These are phyloP conservation scores for Lepidopterella palustris DNA, from an alignment of 495 filamentous ascomycete genomes.

Conservation along the genomic window DNA sequence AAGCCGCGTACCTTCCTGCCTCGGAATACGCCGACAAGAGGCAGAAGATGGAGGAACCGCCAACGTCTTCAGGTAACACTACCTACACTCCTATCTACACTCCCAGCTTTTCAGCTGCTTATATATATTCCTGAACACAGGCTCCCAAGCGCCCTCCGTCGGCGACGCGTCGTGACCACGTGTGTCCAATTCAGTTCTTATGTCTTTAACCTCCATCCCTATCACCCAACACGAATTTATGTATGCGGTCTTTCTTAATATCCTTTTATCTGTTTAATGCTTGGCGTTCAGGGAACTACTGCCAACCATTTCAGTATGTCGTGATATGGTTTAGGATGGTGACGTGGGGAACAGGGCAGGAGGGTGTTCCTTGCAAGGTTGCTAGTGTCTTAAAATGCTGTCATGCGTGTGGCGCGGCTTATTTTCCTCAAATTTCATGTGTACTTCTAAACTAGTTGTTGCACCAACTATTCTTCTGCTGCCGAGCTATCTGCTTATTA, in stretches of 20 bases:
- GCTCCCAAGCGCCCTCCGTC: too few relatives aligned
- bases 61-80: slow-evolving; percentile 11
- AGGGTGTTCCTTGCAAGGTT: background rate
- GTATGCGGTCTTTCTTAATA: background rate
- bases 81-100: background rate
- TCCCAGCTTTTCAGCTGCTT: too few relatives aligned
- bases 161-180: too few relatives aligned
- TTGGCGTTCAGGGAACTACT: background rate
- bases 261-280: background rate
- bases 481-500: background rate
- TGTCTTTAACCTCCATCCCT: too few relatives aligned
- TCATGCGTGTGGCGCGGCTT: background rate
- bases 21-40: slow-evolving; percentile 26
- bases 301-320: too few relatives aligned
- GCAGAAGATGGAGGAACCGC: slow-evolving; percentile 21
- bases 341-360: too few relatives aligned
- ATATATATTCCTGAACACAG: too few relatives aligned
- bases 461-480: background rate
- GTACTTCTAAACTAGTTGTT: background rate
- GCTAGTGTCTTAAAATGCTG: background rate
- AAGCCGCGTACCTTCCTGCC: slow-evolving; percentile 11
- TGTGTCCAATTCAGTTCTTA: too few relatives aligned
- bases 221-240: background rate
- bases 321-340: too few relatives aligned
- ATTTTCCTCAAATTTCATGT: background rate